These are phyloP conservation scores for Cladosporium sp. DNA, from an alignment of 2,329 filamentous ascomycete species.

Conservation along the genomic window DNA sequence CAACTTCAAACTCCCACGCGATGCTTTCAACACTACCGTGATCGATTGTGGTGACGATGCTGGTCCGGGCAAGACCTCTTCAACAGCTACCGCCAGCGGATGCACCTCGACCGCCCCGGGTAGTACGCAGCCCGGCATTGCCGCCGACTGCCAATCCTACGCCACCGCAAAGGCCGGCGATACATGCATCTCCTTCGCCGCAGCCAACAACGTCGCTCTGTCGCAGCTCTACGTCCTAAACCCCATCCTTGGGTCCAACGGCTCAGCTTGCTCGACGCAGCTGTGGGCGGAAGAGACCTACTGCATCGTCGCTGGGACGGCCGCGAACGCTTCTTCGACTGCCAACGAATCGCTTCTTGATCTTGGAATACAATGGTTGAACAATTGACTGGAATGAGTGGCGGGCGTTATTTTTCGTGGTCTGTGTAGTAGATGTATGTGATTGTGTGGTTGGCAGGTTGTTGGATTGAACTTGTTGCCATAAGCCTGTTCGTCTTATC, in stretches of 20 bases:
- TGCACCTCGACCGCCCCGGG: background rate
- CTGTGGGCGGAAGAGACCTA: conserved; percentile 13
- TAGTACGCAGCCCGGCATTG: conserved; percentile 22
- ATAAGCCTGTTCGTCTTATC: too few relatives aligned
- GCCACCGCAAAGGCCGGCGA: background rate
- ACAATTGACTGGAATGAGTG: too few relatives aligned
- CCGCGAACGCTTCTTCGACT: background rate
- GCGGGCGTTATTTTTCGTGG: too few relatives aligned
- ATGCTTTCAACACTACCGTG: background rate
- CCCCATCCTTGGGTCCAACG: conserved; percentile 11
- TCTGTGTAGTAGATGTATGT: too few relatives aligned
- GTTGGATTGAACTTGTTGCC: too few relatives aligned
- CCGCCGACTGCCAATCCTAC: conserved; percentile 19
- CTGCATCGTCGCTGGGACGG: conserved; percentile 2
- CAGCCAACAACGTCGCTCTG: background rate
- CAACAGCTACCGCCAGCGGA: background rate
- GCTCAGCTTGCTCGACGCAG: conserved; percentile 7
- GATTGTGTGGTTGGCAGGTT: too few relatives aligned
- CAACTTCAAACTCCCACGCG: background rate
- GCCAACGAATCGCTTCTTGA: too few relatives aligned
- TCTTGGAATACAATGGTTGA: too few relatives aligned
- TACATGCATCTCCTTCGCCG: background rate
- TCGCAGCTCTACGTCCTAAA: conserved; percentile 13
- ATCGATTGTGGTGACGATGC: conserved; percentile 16
- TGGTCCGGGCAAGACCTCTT: background rate